Evolutionary conservation across 768 basidiomycete genomes (phyloP), one percentile per base, ranked within the genome.

Genomic region (Saitozyma sp.): DNA sequence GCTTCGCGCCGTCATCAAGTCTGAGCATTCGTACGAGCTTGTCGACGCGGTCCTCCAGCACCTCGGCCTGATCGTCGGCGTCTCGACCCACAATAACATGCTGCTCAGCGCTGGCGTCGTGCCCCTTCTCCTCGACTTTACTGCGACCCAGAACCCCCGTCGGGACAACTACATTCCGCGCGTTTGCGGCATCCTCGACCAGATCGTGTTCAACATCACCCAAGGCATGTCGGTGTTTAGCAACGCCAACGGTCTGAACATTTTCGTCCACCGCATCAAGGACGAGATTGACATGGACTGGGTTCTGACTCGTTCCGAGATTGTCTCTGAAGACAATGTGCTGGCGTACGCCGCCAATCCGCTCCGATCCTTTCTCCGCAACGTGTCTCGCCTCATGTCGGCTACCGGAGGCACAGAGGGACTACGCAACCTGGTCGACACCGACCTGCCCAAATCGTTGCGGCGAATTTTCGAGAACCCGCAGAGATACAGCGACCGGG

Each of bases 311-410:
- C 13, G 2, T 46, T 13, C 10, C 51, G 51, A 38, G 17, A 52
- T 14, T 38, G 16, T 52, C 51, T 10, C 17, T 7, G 16, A 52
- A 7, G 46, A 14, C 46, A 48, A 48, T 48, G 14, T 14, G 19
- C 14, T 48, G 3, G 46, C 46, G 46, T 52, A 52, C 7, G 19
- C 10, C 17, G 11, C 16, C 2, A 29, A 29, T 45, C 86, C 92
- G n/a, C 82, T 98, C 68, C 96, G 95, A 79, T 88, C 92, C 65
- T 86, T 92, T 9, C 79, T 99, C 40, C 88, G 96, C 38, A 92
- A 93, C 0, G 87, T 95, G 81, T 92, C 96, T 70, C 87, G 96
- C 38, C 92, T 98, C 87, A 96, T 99, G 94, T 91, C 94, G 73
- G 89, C 90, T 0, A 89, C 92, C 0, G 95, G 95, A 9, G 88